Evolutionary conservation across 78 protist species (phyloP).

Genomic region (Tieghemostelium lacteum): DNA sequence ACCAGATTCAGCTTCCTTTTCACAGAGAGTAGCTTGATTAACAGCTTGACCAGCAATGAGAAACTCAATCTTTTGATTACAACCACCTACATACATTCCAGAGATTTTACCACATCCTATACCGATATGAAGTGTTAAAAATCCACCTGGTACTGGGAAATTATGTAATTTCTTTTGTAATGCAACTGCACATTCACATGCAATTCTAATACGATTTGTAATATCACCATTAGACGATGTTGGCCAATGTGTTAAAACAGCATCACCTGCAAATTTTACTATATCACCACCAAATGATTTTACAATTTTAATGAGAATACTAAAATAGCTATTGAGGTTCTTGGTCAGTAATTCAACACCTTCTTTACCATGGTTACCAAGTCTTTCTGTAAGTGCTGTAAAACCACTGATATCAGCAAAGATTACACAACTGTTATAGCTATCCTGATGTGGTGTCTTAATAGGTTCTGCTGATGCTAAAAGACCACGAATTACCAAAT

Average conservation of each 20-base stretch:
- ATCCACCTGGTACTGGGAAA: constrained; percentile 76
- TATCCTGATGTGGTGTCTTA: constrained; percentile 58
- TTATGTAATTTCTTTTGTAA: constrained; percentile 72
- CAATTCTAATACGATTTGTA: constrained; percentile 67
- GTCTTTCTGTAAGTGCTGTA: constrained; percentile 81
- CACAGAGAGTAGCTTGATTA: constrained; percentile 75
- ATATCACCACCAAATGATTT: constrained; percentile 85
- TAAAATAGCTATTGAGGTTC: constrained; percentile 80
- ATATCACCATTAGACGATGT: constrained; percentile 65
- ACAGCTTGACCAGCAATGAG: constrained; percentile 85
- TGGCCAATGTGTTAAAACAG: constrained; percentile 87
- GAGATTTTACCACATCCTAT: constrained; percentile 80
- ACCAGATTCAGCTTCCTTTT: constrained; percentile 83
- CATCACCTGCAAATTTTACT: constrained; percentile 91
- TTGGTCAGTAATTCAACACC: constrained; percentile 84
- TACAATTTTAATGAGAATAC: constrained; percentile 72
- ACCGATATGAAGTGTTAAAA: constrained; percentile 88
- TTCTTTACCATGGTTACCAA: constrained; percentile 68
- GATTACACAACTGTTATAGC: constrained; percentile 70
- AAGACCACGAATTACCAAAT: constrained; percentile 58
- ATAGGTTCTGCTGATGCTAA: constrained; percentile 66
- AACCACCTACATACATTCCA: constrained; percentile 88
- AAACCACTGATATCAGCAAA: constrained; percentile 88
- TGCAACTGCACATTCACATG: constrained; percentile 82
- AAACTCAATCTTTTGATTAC: constrained; percentile 77